A percentile compares a stretch with the other conserved stretches of the same genome.
phyloP scores from a whole-genome alignment of 768 basidiomycete genomes.

The Pholiota conissans region DNA sequence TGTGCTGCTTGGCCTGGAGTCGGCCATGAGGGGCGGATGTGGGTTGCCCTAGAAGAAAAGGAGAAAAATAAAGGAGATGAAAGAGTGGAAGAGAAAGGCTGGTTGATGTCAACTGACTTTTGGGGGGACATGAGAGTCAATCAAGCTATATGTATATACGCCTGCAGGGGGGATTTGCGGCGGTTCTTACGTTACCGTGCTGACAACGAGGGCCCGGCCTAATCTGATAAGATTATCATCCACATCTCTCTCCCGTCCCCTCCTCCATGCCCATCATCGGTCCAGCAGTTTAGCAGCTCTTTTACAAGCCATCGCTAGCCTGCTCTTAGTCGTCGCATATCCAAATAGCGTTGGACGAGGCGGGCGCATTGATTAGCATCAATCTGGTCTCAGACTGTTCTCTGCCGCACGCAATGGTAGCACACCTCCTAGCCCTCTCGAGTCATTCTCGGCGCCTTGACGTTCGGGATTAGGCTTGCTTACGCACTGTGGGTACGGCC shows the following conservation, averaged over 20 bases:
- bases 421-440: no score
- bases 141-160: constrained; percentile 15
- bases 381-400: not conserved
- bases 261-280: not conserved
- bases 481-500: not conserved
- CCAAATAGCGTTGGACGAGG: no score
- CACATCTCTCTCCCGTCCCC: not conserved
- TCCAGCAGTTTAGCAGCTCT: not conserved
- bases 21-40: constrained; percentile 36
- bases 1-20: constrained; percentile 40
- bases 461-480: not conserved
- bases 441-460: not conserved
- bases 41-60: constrained; percentile 5
- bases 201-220: not conserved
- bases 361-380: not conserved
- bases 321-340: no score
- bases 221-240: constrained; percentile 5
- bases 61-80: constrained; percentile 14
- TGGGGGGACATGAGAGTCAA: constrained; percentile 7
- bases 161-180: not conserved
- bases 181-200: not conserved
- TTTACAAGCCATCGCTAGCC: no score
- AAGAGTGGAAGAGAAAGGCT: constrained; percentile 19
- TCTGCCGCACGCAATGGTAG: no score
- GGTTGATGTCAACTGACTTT: constrained; percentile 15